Conservation (phyloP, 192 early-diverging fungal species). For the Cetraspora pellucida region DNA sequence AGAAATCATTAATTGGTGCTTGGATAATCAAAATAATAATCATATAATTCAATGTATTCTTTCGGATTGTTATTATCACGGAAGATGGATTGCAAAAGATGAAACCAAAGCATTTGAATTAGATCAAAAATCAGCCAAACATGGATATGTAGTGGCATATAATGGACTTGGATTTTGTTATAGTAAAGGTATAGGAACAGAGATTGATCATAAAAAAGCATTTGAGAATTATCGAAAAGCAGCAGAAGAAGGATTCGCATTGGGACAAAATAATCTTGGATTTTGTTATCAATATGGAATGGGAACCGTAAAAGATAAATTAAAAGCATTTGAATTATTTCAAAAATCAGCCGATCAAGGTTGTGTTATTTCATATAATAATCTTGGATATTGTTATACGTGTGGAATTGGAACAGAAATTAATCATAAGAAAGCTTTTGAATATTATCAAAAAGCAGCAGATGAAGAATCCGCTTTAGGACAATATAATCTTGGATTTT, state of each 20-base stretch:
- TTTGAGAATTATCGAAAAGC: slow-evolving; percentile 34
- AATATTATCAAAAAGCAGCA: slow-evolving; percentile 56
- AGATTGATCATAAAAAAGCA: background rate
- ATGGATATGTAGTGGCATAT: no score
- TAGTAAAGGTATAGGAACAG: no score
- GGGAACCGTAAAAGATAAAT: slow-evolving; percentile 49
- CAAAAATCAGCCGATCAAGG: slow-evolving; percentile 61
- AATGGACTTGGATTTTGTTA: no score
- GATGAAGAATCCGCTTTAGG: slow-evolving; percentile 58
- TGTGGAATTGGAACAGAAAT: slow-evolving; percentile 71
- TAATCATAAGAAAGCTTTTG: slow-evolving; percentile 64
- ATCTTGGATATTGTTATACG: slow-evolving; percentile 79
- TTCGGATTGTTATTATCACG: no score
- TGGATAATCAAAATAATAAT: no score
- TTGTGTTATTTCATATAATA: slow-evolving; percentile 55
- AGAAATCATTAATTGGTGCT: no score
- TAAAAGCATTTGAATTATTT: slow-evolving; percentile 64
- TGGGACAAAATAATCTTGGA: slow-evolving; percentile 58
- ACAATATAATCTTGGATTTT: slow-evolving; percentile 61
- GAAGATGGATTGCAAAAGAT: no score
- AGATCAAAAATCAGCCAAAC: no score
- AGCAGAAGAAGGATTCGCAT: slow-evolving; percentile 56
- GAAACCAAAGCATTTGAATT: no score
- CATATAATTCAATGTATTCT: no score
- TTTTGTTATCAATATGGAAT: slow-evolving; percentile 65